Evolutionary conservation across 768 basidiomycete genomes (phyloP), one percentile per base, ranked within the genome.

Genomic region (Tylopilus plumbeoviolaceoides): DNA sequence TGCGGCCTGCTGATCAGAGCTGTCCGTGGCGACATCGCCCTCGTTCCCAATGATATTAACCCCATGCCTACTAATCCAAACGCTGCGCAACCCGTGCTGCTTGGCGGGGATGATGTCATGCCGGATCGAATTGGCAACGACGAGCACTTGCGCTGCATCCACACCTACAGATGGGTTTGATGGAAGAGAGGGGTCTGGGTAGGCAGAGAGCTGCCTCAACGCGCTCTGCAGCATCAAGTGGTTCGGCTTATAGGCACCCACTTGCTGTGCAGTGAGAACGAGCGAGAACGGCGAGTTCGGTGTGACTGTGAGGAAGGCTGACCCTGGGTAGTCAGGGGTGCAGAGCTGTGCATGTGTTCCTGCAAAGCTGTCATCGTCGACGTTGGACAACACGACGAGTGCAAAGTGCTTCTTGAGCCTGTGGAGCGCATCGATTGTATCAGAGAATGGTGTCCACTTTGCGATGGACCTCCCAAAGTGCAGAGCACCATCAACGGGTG

Each of bases 321-420:
- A 59, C 7, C 50, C 55, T 17, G 50, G 50, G 43, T 57, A 44
- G 49, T 46, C 46, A 0, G 44, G n/a, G 27, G 50, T 45, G 54
- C 59, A 58, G 39, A 89, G 78, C 45, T 75, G 74, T n/a, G 70
- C 69, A 44, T 83, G 82, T 0, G 86, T 89, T 57, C 75, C 70
- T 4, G 76, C 70, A 63, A 89, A 87, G 30, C 85, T 84, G 21
- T 59, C 63, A 51, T 76, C 76, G 58, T 91, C 88, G 62, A 90
- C 83, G 67, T 91, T 90, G 58, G 87, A 89, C 36, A 91, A 75
- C 6, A 89, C 84, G 54, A 83, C 76, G 53, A 90, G 82, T 50
- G 82, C 83, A 72, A 80, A 89, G 62, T 79, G 77, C 51, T 75
- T 73, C 35, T 84, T 75, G 47, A 90, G 79, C 27, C 73, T 67